phyloP scores from a whole-genome alignment of 2,329 filamentous ascomycete species.

The Fusarium brevicatenulatum region DNA sequence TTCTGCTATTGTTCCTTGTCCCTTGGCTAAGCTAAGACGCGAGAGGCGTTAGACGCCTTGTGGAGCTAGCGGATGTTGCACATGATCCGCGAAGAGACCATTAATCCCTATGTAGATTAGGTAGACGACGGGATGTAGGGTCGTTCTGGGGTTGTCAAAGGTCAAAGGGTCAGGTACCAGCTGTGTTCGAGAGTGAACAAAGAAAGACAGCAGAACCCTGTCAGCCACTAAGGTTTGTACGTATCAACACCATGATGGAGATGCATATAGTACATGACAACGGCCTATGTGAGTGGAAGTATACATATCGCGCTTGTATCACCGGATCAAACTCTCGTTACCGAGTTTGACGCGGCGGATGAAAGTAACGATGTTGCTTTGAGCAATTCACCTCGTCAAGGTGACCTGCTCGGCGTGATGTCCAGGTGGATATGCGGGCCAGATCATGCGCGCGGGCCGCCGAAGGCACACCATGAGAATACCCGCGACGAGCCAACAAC shows the following conservation, averaged over 20 bases:
- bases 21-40: constrained; percentile 35
- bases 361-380: constrained; percentile 11
- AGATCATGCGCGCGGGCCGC: constrained; percentile 38
- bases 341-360: constrained; percentile 26
- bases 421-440: constrained; percentile 33
- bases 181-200: constrained; percentile 9
- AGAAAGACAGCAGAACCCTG: constrained; percentile 10
- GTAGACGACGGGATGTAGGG: constrained; percentile 31
- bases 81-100: constrained; percentile 43
- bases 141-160: constrained; percentile 22
- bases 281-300: constrained; percentile 5
- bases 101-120: constrained; percentile 44
- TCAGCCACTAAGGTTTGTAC: constrained; percentile 3
- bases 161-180: constrained; percentile 32
- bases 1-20: constrained; percentile 28
- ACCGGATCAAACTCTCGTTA: not conserved
- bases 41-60: constrained; percentile 47
- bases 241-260: constrained; percentile 10
- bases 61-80: constrained; percentile 47
- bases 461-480: constrained; percentile 32
- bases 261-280: not conserved
- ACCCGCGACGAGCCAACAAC: constrained; percentile 34
- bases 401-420: constrained; percentile 11
- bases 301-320: constrained; percentile 28
- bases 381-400: constrained; percentile 8